phyloP scores from a whole-genome alignment of 257 asterid species.

The Salvia hispanica region DNA sequence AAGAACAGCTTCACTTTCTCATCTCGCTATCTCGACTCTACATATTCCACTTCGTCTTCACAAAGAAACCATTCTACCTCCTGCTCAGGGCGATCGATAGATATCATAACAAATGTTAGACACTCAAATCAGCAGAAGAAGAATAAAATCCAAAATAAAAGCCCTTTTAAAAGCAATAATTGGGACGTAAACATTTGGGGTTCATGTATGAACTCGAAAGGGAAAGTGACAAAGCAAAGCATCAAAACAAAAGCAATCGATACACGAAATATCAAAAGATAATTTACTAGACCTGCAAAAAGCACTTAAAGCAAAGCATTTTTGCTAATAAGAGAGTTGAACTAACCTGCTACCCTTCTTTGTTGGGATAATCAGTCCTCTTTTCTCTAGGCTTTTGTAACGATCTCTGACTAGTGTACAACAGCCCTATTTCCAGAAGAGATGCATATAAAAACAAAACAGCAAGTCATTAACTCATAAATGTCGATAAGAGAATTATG shows the following conservation, averaged over 20 bases:
- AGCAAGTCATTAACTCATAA: too few species aligned
- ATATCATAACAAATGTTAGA: not conserved
- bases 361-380: constrained; percentile 81
- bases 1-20: constrained; percentile 9
- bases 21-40: not conserved
- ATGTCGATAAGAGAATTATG: not conserved
- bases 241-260: not conserved
- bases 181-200: not conserved
- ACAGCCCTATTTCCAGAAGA: constrained; percentile 61
- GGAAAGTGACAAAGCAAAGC: not conserved
- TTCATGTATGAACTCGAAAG: not conserved
- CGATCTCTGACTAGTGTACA: constrained; percentile 90
- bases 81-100: constrained; percentile 30
- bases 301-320: too few species aligned
- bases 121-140: not conserved
- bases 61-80: constrained; percentile 26
- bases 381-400: constrained; percentile 91
- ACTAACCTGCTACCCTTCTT: constrained; percentile 79
- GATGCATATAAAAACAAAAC: not conserved
- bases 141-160: not conserved
- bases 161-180: not conserved
- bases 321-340: not conserved
- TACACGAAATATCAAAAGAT: constrained; percentile 2
- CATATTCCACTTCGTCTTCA: not conserved
- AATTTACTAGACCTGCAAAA: too few species aligned